A percentile compares a stretch with the other conserved stretches of the same genome.
Conservation (phyloP, 306 rosid genomes). For the Castanea sativa region DNA sequence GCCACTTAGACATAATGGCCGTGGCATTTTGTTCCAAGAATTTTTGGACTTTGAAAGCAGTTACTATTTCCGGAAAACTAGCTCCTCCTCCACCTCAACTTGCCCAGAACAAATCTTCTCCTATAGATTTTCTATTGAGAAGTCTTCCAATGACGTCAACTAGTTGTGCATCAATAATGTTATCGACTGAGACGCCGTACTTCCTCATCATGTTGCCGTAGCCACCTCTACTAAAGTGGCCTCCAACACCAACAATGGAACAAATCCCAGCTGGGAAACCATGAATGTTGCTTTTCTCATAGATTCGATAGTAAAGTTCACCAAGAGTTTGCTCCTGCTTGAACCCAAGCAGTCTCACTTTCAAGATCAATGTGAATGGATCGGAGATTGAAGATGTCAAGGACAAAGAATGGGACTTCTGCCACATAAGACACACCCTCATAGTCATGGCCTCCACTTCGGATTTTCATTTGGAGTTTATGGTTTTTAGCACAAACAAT, state of each 20-base stretch:
- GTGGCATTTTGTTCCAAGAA: constrained; percentile 40
- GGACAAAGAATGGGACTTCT: constrained; percentile 56
- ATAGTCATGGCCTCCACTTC: constrained; percentile 72
- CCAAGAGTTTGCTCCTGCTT: constrained; percentile 48
- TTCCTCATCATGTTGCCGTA: constrained; percentile 47
- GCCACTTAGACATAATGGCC: constrained; percentile 41
- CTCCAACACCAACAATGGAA: constrained; percentile 37
- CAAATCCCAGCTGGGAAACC: constrained; percentile 41
- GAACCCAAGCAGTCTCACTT: constrained; percentile 54
- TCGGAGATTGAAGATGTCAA: constrained; percentile 61
- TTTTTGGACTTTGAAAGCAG: constrained; percentile 41
- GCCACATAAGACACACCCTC: constrained; percentile 61
- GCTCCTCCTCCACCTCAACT: constrained; percentile 34
- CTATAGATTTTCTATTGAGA: constrained; percentile 36
- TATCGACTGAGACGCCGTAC: constrained; percentile 37
- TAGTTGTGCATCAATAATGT: constrained; percentile 28
- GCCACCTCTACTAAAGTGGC: constrained; percentile 38
- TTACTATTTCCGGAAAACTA: constrained; percentile 34
- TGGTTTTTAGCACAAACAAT: constrained; percentile 46
- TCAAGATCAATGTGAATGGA: constrained; percentile 37
- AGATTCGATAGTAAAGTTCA: constrained; percentile 33
- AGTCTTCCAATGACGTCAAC: constrained; percentile 31
- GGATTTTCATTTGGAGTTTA: constrained; percentile 51
- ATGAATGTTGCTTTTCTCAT: constrained; percentile 29
- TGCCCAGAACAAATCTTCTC: constrained; percentile 45